Evolutionary conservation across 805 yeast species (phyloP), one percentile per base, ranked within the genome.

Genomic region (Teunomyces aglyptinius): DNA sequence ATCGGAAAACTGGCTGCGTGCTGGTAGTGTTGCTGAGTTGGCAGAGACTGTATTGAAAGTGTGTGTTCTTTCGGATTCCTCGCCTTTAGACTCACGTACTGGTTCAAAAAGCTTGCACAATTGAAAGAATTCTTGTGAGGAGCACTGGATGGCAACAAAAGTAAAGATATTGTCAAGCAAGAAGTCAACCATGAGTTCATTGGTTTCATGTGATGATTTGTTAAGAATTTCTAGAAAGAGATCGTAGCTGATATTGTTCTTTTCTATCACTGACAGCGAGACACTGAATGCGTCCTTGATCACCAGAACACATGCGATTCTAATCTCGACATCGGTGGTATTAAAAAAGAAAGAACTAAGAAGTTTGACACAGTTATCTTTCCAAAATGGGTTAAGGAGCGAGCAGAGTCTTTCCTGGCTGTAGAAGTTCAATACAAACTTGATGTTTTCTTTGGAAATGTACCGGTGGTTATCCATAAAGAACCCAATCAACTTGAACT

Each of bases 321-420:
- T 63, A 0, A 65, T 64, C 5, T 57, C 60, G 1, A 55, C 38
- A 5, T 59, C 52, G 11, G 43, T 50, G 0, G 53, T 45, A 26
- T 57, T 58, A 55, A 62, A 57, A 56, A 67, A 75, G 55, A 78
- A 82, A 5, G 68, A 64, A n/a, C 68, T 64, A 29, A 83, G 59
- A 2, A 85, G 53, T 26, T 63, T 60, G 5, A 61, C 59, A 34
- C 80, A 65, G 50, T 79, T 78, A 2, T 63, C 69, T 40, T 65
- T 64, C 87, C 90, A 85, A 6, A 70, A 60, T 0, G 75, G 67
- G 26, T 76, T 63, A 5, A 82, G 58, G 8, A 81, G 77, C 2
- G 82, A 71, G 56, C 91, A 85, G 26, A 75, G 56, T 44, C 76
- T 73, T 44, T 78, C 78, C 10, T 70, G 67, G 3, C 65, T 63